Base-by-base conservation (phyloP, 2,329 filamentous ascomycete genomes). In the Botrytis porri region DNA sequence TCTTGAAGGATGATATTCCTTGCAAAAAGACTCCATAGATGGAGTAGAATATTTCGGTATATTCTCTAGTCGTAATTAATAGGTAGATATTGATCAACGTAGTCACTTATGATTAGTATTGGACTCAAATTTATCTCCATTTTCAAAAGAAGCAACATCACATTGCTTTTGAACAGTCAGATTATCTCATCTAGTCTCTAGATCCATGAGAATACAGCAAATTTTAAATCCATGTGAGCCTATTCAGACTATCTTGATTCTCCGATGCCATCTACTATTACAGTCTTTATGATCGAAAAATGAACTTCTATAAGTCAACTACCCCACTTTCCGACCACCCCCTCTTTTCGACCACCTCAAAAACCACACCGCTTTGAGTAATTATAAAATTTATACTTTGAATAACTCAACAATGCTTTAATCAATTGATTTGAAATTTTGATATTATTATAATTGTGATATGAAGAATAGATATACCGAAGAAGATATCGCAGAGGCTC, bases 121-220 rank as follows among this genome's bases (percentile, higher is more conserved):
- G n/a, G 7, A 54, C n/a, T 8, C n/a, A 54, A 29, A 29, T 29
- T 8, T 3, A 18, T 54, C 1, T 54, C 51, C 1, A 8, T 0
- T 18, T 29, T 54, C 14, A 12, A 1, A 16, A 9, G 14, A 29
- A 29, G 8, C 8, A 29, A 29, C n/a, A 8, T 18, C 0, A 0
- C 29, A 18, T 6, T 18, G n/a, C 6, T 29, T 29, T 16, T 54
- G 3, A 3, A 18, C n/a, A 54, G 14, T 29, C 0, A 29, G 51
- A 4, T n/a, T 18, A 18, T 29, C 12, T 54, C n/a, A 16, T 54
- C 51, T 54, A 29, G n/a, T 54, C 25, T 54, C 25, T 16, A n/a
- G 25, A 1, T 12, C 10, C 25, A n/a, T 54, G 25, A 29, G 1
- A 54, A 4, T 6, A 54, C 2, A n/a, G 16, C 25, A 16, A 48